Evolutionary conservation across 1,284 basidiomycete species (phyloP).

Genomic region (Trichosporon ovoides): DNA sequence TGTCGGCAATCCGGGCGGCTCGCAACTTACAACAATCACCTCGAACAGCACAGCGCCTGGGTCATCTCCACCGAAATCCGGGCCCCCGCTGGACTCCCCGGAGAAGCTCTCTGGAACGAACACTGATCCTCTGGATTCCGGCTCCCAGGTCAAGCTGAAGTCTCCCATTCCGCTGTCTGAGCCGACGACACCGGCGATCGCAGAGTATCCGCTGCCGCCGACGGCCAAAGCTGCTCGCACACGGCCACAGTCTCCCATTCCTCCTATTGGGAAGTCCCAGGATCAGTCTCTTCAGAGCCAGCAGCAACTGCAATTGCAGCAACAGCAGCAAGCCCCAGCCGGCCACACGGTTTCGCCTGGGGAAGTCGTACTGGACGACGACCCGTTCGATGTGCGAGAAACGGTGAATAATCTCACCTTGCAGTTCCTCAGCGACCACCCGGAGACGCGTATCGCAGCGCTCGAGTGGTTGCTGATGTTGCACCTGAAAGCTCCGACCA

Average conservation of each 20-base stretch:
- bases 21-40: not conserved
- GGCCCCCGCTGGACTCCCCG: not conserved
- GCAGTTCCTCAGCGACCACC: constrained; percentile 92
- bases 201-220: constrained; percentile 29
- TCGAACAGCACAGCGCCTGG: not conserved
- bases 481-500: constrained; percentile 93
- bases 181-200: constrained; percentile 39
- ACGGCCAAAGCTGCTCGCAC: constrained; percentile 17
- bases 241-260: constrained; percentile 31
- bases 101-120: not conserved
- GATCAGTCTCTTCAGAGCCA: no score
- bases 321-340: not conserved
- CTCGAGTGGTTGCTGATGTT: constrained; percentile 98
- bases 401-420: constrained; percentile 89
- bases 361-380: constrained; percentile 53
- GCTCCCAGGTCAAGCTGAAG: constrained; percentile 10
- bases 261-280: constrained; percentile 12
- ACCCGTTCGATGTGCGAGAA: constrained; percentile 83
- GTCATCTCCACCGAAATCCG: not conserved
- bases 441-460: constrained; percentile 90
- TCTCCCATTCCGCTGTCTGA: constrained; percentile 49
- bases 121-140: not conserved
- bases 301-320: not conserved
- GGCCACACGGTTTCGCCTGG: constrained; percentile 23
- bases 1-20: not conserved